A percentile compares a stretch with the other conserved stretches of the same genome.
These are phyloP conservation scores for Kodamaea sp. DNA, from an alignment of 1,139 yeast genomes.

Conservation along the genomic window DNA sequence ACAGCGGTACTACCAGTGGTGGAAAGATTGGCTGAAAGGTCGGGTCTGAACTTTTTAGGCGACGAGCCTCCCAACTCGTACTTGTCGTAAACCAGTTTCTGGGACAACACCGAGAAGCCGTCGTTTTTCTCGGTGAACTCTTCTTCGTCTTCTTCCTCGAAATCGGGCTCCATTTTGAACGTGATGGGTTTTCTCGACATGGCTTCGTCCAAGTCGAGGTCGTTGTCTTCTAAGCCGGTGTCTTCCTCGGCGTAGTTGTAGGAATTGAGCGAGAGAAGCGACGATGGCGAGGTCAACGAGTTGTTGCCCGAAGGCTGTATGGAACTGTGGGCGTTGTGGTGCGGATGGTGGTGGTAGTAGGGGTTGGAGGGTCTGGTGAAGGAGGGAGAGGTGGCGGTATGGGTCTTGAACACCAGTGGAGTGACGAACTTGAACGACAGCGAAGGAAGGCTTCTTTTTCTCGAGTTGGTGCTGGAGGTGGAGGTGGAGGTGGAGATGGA, in stretches of 20 bases:
- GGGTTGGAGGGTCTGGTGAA: slow-evolving; percentile 1
- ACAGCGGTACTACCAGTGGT: slow-evolving; percentile 2
- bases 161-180: slow-evolving; percentile 9
- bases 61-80: not conserved
- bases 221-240: slow-evolving; percentile 11
- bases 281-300: slow-evolving; percentile 38
- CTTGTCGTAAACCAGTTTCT: not conserved
- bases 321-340: slow-evolving; percentile 7
- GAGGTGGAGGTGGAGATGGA: not conserved
- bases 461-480: slow-evolving; percentile 4
- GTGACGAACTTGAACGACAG: slow-evolving; percentile 16
- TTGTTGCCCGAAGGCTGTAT: slow-evolving; percentile 13
- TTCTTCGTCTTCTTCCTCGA: slow-evolving; percentile 22
- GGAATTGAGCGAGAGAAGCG: slow-evolving; percentile 35
- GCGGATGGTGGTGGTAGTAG: slow-evolving; percentile 5
- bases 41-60: slow-evolving; percentile 9
- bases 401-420: slow-evolving; percentile 19
- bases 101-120: not conserved
- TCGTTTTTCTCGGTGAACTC: slow-evolving; percentile 4
- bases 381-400: slow-evolving; percentile 4
- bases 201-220: slow-evolving; percentile 5
- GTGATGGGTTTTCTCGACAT: slow-evolving; percentile 4
- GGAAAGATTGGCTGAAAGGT: slow-evolving; percentile 2
- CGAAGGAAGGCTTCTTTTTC: slow-evolving; percentile 9
- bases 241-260: slow-evolving; percentile 23